These are phyloP conservation scores for Chaetomium tenue DNA, from an alignment of 495 filamentous ascomycete genomes.

Conservation along the genomic window DNA sequence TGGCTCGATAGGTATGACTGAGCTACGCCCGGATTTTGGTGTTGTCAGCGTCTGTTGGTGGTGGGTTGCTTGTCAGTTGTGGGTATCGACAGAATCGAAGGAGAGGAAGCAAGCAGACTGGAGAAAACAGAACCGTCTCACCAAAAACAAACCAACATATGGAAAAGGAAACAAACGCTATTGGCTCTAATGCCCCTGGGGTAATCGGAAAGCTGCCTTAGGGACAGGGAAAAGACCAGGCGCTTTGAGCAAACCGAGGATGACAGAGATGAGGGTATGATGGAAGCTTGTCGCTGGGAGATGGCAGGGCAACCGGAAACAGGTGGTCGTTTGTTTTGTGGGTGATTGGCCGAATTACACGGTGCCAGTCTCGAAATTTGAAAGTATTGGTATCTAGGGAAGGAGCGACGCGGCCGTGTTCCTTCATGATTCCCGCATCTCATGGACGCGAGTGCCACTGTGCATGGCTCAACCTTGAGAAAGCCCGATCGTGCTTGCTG, in stretches of 20 bases:
- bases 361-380: neutral
- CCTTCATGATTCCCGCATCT: neutral
- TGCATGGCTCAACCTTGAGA: neutral
- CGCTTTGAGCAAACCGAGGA: conserved; percentile 19
- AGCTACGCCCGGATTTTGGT: neutral
- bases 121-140: neutral
- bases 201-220: conserved; percentile 16
- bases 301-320: neutral
- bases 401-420: neutral
- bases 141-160: neutral
- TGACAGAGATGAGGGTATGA: neutral
- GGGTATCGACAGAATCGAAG: neutral
- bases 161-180: conserved; percentile 19
- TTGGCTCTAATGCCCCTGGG: conserved; percentile 1
- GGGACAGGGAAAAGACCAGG: conserved; percentile 22
- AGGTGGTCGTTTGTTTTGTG: neutral
- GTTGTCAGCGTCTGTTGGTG: neutral
- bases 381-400: neutral
- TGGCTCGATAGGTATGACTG: neutral
- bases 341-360: neutral
- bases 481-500: neutral
- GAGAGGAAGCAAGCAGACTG: neutral
- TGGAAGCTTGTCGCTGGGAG: neutral
- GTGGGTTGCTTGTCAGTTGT: neutral
- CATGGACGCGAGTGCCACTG: neutral